Evolutionary conservation across 139 green algal genomes (phyloP).

Genomic region (Volvox reticuliferus): DNA sequence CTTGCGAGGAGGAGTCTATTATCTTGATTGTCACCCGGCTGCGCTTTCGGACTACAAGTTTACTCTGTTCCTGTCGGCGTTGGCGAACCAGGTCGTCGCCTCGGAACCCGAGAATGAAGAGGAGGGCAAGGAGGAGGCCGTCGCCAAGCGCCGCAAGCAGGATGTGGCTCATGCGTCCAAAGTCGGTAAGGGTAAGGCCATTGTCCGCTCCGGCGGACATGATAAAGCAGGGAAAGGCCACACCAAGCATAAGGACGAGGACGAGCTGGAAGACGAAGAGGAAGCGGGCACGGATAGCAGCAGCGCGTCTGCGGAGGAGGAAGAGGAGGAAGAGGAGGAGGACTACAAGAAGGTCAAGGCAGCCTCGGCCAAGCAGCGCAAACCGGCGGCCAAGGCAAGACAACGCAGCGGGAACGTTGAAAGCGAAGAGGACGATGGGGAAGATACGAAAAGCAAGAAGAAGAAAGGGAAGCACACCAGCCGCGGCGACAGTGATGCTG

Average conservation of each 20-base stretch:
- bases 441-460: background rate
- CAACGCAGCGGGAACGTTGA: background rate
- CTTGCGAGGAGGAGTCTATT: too few species aligned
- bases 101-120: background rate
- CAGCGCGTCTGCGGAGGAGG: background rate
- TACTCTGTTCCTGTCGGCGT: too few species aligned
- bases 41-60: too few species aligned
- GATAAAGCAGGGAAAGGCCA: background rate
- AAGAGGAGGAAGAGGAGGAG: background rate
- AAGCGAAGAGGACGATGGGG: background rate
- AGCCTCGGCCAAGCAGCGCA: background rate
- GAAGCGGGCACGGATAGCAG: background rate
- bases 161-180: background rate
- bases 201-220: too few species aligned
- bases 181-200: background rate
- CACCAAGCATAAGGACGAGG: background rate
- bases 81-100: background rate
- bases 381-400: background rate
- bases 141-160: background rate
- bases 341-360: background rate
- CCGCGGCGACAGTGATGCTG: background rate
- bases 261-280: conserved; percentile 20
- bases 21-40: too few species aligned
- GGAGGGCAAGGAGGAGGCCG: background rate
- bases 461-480: background rate